Evolutionary conservation across 176 grass and related monocot species (phyloP).

Genomic region (Pharus latifolius): DNA sequence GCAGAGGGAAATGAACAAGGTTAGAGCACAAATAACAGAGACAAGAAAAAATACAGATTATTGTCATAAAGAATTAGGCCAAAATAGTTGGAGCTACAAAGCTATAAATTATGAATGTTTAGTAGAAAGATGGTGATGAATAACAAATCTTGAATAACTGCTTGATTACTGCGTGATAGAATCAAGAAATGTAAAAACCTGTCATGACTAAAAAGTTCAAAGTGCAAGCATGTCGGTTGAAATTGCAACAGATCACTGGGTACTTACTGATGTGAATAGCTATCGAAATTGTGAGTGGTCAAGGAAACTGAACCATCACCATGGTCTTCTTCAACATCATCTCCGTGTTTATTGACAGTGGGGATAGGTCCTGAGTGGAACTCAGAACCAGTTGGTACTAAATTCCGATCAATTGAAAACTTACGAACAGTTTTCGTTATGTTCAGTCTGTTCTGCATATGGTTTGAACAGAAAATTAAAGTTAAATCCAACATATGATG

Average conservation of each 20-base stretch:
- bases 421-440: slow-evolving; percentile 96
- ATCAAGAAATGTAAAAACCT: background rate
- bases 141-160: background rate
- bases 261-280: slow-evolving; percentile 76
- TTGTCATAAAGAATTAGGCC: background rate
- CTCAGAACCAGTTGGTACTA: slow-evolving; percentile 85
- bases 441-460: slow-evolving; percentile 96
- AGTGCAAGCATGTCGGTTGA: background rate
- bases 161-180: background rate
- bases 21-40: background rate
- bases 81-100: background rate
- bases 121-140: background rate
- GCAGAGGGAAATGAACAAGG: background rate
- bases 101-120: slow-evolving; percentile 12
- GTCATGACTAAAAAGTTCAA: background rate
- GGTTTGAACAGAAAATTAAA: slow-evolving; percentile 19
- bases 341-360: slow-evolving; percentile 72
- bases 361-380: slow-evolving; percentile 90
- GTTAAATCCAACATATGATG: background rate
- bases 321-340: slow-evolving; percentile 63
- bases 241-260: slow-evolving; percentile 13
- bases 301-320: slow-evolving; percentile 62
- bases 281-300: slow-evolving; percentile 75
- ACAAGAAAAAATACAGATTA: slow-evolving; percentile 1
- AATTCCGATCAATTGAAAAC: slow-evolving; percentile 89